Conservation (phyloP, 805 yeast species). For the Wickerhamomyces tratensis region DNA sequence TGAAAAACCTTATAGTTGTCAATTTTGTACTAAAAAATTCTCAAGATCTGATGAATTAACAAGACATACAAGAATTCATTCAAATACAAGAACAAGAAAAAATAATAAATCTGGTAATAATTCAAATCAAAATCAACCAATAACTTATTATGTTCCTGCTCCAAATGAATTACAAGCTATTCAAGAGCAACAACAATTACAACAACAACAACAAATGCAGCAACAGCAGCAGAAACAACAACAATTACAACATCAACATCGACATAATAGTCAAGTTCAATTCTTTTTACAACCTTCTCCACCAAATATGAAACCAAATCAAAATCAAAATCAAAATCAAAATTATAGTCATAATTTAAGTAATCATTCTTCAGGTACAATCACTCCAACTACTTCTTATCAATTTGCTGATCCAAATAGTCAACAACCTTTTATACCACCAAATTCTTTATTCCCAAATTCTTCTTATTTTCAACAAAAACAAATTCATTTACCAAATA, state of each 20-base stretch:
- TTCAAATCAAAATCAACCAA: conserved; percentile 12
- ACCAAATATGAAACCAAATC: background rate
- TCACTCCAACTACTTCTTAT: background rate
- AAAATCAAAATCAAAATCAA: background rate
- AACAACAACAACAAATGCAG: conserved; percentile 4
- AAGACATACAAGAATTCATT: conserved; percentile 75
- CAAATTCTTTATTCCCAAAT: conserved; percentile 1
- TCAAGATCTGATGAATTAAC: conserved; percentile 80
- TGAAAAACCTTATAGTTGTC: conserved; percentile 82
- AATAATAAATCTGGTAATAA: conserved; percentile 21
- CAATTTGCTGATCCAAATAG: background rate
- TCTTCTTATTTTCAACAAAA: conserved; percentile 1
- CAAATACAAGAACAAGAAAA: conserved; percentile 40
- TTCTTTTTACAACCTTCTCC: conserved; percentile 10
- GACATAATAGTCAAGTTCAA: conserved; percentile 11
- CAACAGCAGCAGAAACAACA: conserved; percentile 4
- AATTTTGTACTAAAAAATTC: conserved; percentile 70
- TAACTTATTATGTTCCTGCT: conserved; percentile 17
- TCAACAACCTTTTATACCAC: conserved; percentile 1
- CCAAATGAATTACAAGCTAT: conserved; percentile 2
- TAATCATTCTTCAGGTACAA: background rate
- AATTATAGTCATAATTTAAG: too few relatives aligned
- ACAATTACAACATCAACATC: conserved; percentile 6
- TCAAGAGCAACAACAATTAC: conserved; percentile 6
- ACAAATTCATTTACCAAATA: conserved; percentile 15